Evolutionary conservation across 2,329 filamentous ascomycete genomes (phyloP), one percentile per base, ranked within the genome.

Genomic region (Monilinia fructicola): DNA sequence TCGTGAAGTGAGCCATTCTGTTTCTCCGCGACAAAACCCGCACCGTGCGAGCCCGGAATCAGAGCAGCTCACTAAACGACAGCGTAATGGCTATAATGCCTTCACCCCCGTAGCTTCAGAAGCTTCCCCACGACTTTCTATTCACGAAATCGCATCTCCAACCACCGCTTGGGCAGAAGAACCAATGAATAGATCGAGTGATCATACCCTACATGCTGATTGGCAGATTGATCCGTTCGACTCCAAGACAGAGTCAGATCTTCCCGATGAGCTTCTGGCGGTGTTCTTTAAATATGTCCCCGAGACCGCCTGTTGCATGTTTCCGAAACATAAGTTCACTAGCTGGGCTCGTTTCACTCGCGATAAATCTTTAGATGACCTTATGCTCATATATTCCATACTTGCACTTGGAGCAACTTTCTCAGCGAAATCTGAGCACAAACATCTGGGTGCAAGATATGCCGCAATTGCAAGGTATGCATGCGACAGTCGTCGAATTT

Each of bases 351-450:
- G 79, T 60, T 79, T 78, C 18, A 77, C 75, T 48, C 74, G 60
- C 3, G 70, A 79, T 14, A 86, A 85, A 71, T 81, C 79, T 18
- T 75, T 78, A 26, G 80, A 84, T 52, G 85, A 88, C 72, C 78
- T 83, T 52, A 86, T 87, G 82, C 78, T 88, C 4, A 77, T 89
- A 12, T 87, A 89, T 73, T 81, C 83, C 1, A 81, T 88, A 71
- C 79, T 89, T 68, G 82, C 85, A 1, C 73, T 87, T 71, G 85
- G 84, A 0, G 83, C 84, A 5, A 74, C 84, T 1, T 88, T 87
- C 70, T 83, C 83, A 2, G 71, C 77, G 7, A 79, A 81, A 42
- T 73, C 76, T 1, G 81, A 83, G 35, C 78, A 80, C 67, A 76
- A 79, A 38, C 73, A 73, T 26, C 77, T 81, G 6, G 80, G 84